Evolutionary conservation across 2,329 filamentous ascomycete species (phyloP).

Genomic region (Aotearoamyces nothofagi): DNA sequence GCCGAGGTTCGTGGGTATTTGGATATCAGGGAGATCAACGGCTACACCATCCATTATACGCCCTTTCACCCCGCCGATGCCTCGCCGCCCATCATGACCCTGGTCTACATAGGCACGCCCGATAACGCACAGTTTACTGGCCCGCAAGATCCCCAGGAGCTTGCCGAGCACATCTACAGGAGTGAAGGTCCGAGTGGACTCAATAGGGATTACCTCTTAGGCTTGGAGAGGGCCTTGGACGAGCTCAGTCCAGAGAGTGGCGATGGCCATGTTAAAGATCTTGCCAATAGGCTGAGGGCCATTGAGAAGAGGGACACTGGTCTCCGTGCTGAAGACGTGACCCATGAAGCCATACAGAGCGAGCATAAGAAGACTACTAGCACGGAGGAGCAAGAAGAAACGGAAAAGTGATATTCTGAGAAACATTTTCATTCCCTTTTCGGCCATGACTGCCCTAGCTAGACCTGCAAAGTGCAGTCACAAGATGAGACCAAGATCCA

Average conservation of each 20-base stretch:
- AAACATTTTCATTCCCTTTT: conserved; percentile 9
- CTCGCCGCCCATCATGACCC: conserved; percentile 29
- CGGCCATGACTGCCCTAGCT: too few species aligned
- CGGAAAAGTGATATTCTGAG: conserved; percentile 25
- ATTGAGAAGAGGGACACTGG: conserved; percentile 30
- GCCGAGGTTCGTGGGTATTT: conserved; percentile 77
- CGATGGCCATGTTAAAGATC: conserved; percentile 72
- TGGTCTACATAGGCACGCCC: conserved; percentile 92
- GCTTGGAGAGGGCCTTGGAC: conserved; percentile 60
- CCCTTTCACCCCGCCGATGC: conserved; percentile 51
- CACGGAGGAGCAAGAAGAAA: conserved; percentile 45
- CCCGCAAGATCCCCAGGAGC: conserved; percentile 58
- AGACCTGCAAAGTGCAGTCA: too few species aligned
- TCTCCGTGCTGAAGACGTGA: conserved; percentile 7
- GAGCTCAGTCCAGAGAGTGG: conserved; percentile 60
- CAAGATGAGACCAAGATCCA: too few species aligned
- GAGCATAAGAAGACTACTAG: conserved; percentile 29
- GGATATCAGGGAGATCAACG: conserved; percentile 93
- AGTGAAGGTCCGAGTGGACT: conserved; percentile 73
- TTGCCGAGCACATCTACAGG: conserved; percentile 68
- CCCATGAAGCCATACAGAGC: conserved; percentile 12
- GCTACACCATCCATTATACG: conserved; percentile 86
- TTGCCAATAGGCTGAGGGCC: conserved; percentile 55
- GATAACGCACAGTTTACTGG: conserved; percentile 87
- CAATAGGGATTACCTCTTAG: conserved; percentile 80